These are phyloP conservation scores for Astrothelium subdiscretum DNA, from an alignment of 495 filamentous ascomycete species.

Conservation along the genomic window DNA sequence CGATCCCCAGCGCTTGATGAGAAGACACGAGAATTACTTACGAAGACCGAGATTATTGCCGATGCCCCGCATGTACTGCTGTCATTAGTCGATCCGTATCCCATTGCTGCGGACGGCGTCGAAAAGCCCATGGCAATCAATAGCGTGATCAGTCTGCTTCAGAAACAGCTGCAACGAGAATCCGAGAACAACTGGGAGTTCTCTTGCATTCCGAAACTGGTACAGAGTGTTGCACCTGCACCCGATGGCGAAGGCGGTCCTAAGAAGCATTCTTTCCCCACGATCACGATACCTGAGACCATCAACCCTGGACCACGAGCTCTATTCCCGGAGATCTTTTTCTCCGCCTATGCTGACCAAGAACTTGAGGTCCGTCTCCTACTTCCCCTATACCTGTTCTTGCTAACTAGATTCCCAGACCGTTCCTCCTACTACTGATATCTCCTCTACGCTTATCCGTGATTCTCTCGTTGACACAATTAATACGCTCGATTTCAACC, in stretches of 20 bases:
- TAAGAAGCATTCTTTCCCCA: slow-evolving; percentile 62
- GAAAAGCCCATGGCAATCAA: slow-evolving; percentile 42
- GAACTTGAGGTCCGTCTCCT: slow-evolving; percentile 51
- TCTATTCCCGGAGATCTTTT: slow-evolving; percentile 83
- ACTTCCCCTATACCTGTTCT: not conserved
- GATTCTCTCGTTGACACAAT: slow-evolving; percentile 88
- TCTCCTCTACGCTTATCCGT: slow-evolving; percentile 69
- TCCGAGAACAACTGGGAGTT: slow-evolving; percentile 59
- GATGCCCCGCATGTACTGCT: slow-evolving; percentile 72
- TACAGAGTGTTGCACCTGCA: slow-evolving; percentile 41
- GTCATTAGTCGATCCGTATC: slow-evolving; percentile 72
- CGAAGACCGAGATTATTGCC: slow-evolving; percentile 87
- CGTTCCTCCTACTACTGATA: slow-evolving; percentile 62
- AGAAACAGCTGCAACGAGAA: slow-evolving; percentile 70
- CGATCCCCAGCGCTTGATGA: slow-evolving; percentile 51
- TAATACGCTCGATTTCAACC: slow-evolving; percentile 86
- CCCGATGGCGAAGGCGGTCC: slow-evolving; percentile 8
- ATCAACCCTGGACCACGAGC: slow-evolving; percentile 61
- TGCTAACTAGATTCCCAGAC: slow-evolving; percentile 35
- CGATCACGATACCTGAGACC: slow-evolving; percentile 59
- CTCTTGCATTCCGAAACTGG: slow-evolving; percentile 73
- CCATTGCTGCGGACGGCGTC: slow-evolving; percentile 34
- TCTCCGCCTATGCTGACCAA: slow-evolving; percentile 82
- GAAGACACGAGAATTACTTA: slow-evolving; percentile 64
- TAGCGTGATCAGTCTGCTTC: slow-evolving; percentile 73